Evolutionary conservation across 2,329 filamentous ascomycete species (phyloP).

Genomic region (Fusarium setosum): DNA sequence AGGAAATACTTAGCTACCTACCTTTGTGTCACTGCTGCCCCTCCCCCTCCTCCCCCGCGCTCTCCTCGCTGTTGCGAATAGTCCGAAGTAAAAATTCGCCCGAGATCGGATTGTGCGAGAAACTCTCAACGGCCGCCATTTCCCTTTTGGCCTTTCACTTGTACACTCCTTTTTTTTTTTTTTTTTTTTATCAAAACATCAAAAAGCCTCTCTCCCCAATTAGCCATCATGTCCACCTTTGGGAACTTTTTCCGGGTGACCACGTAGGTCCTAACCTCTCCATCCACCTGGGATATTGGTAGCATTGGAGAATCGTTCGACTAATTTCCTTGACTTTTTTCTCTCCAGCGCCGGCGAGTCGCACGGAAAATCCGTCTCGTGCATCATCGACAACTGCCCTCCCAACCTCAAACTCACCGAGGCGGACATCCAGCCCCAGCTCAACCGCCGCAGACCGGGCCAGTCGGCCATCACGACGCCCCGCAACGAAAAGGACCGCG

Average conservation of each 20-base stretch:
- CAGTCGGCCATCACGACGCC: slow-evolving; percentile 93
- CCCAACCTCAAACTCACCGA: slow-evolving; percentile 89
- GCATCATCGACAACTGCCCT: slow-evolving; percentile 93
- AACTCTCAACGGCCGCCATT: slow-evolving; percentile 34
- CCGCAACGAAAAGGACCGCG: slow-evolving; percentile 89
- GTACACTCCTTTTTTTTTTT: background rate
- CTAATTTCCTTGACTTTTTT: too few relatives aligned
- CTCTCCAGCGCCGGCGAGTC: slow-evolving; percentile 65
- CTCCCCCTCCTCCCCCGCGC: slow-evolving; percentile 27
- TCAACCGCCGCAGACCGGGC: slow-evolving; percentile 89
- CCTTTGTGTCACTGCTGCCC: too few relatives aligned
- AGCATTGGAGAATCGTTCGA: background rate
- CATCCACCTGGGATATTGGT: slow-evolving; percentile 19
- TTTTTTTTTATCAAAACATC: slow-evolving; percentile 16
- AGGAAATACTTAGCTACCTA: slow-evolving; percentile 2
- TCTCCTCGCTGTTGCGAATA: slow-evolving; percentile 1
- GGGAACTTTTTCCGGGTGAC: slow-evolving; percentile 69
- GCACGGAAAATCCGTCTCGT: slow-evolving; percentile 92
- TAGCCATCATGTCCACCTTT: slow-evolving; percentile 82
- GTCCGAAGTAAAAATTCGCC: slow-evolving; percentile 31
- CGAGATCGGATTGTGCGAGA: slow-evolving; percentile 27
- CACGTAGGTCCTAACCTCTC: slow-evolving; percentile 69
- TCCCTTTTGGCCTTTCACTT: slow-evolving; percentile 10
- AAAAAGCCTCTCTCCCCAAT: slow-evolving; percentile 4
- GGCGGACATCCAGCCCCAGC: slow-evolving; percentile 91